Conservation (phyloP, 2,329 filamentous ascomycete species). For the Fusarium siculi region DNA sequence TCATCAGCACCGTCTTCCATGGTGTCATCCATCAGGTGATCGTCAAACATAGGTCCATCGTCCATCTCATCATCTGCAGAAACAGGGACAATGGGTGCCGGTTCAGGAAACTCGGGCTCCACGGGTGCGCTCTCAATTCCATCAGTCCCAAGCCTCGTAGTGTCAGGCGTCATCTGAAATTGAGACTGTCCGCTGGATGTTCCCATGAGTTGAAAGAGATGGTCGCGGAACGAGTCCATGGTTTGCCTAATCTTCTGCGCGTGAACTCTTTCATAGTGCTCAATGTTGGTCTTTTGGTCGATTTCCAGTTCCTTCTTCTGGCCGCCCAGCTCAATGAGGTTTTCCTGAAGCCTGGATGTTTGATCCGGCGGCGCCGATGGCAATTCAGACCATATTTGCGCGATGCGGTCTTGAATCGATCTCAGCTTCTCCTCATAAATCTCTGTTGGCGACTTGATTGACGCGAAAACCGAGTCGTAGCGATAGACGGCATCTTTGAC, state of each 20-base stretch:
- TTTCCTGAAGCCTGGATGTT: not conserved
- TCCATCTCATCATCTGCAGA: not conserved
- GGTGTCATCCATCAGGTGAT: not conserved
- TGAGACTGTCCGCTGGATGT: not conserved
- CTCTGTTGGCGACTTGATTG: not conserved
- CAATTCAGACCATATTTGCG: not conserved
- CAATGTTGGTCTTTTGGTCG: not conserved
- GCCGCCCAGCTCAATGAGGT: not conserved
- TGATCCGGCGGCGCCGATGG: not conserved
- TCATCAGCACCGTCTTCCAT: not conserved
- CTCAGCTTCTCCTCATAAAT: not conserved
- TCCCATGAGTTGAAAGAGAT: not conserved
- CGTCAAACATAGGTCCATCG: not conserved
- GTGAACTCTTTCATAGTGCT: not conserved
- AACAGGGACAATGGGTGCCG: not conserved
- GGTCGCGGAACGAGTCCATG: not conserved
- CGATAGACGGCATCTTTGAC: slow-evolving; percentile 8
- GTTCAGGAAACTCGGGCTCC: not conserved
- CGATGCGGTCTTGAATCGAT: not conserved
- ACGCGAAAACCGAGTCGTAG: not conserved
- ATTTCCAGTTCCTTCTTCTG: slow-evolving; percentile 19
- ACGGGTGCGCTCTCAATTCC: not conserved
- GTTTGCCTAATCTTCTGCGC: not conserved
- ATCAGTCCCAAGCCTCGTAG: not conserved
- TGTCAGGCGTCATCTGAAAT: not conserved